phyloP scores from a whole-genome alignment of 2,329 filamentous ascomycete species.

The Pochonia chlamydosporia region DNA sequence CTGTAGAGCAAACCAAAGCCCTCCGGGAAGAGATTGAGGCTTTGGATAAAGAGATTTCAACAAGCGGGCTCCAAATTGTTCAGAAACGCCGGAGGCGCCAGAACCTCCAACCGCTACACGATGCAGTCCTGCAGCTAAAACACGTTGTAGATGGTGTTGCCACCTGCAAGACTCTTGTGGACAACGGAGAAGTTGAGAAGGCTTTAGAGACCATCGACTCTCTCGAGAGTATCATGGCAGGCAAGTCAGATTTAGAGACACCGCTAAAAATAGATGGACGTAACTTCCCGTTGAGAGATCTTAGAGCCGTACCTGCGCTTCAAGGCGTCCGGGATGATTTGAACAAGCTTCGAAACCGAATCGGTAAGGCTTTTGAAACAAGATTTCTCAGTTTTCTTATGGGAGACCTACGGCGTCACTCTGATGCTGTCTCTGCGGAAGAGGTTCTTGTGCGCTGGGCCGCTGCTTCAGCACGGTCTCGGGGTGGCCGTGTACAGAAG shows the following conservation, averaged over 20 bases:
- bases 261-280: constrained; percentile 13
- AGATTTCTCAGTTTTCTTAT: constrained; percentile 77
- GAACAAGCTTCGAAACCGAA: constrained; percentile 66
- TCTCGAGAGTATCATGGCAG: constrained; percentile 77
- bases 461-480: constrained; percentile 64
- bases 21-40: constrained; percentile 73
- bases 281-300: constrained; percentile 50
- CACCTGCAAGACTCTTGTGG: constrained; percentile 73
- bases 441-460: constrained; percentile 84
- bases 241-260: constrained; percentile 46
- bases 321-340: constrained; percentile 76
- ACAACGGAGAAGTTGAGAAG: constrained; percentile 72
- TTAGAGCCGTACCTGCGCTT: constrained; percentile 71
- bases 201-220: constrained; percentile 73
- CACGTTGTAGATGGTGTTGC: constrained; percentile 70
- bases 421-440: constrained; percentile 62
- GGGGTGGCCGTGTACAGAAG: constrained; percentile 60
- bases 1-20: constrained; percentile 77
- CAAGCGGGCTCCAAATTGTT: constrained; percentile 78
- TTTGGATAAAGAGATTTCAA: constrained; percentile 80
- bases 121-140: constrained; percentile 77
- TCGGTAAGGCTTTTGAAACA: constrained; percentile 81
- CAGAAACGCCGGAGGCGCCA: constrained; percentile 75
- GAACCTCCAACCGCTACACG: constrained; percentile 75
- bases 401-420: constrained; percentile 71